Base-by-base conservation (phyloP, 2,329 filamentous ascomycete genomes). In the Fonsecaea nubica region DNA sequence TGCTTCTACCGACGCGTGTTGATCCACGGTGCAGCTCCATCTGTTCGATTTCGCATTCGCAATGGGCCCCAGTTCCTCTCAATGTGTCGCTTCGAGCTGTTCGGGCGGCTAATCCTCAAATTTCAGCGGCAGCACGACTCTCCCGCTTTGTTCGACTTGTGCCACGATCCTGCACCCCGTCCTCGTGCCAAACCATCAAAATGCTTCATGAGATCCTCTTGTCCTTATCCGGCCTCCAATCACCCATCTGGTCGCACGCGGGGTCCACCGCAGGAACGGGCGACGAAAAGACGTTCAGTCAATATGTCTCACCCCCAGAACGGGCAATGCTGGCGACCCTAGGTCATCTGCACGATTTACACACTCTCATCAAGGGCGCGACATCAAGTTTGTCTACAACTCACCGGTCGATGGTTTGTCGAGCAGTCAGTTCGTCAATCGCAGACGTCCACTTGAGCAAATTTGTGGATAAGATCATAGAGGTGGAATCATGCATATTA, bases 201-300 rank as follows among this genome's bases (percentile, higher is more conserved):
- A 99, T 99, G 95, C 91, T 99, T 79, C 95, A 98, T 87, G 95
- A 99, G 85, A 92, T 99, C 82, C 89, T 98, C 80, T 90, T 99
- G 80, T 94, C 93, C 78, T 89, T 98, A 80, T 96, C 93, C 75
- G 94, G 95, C 72, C 92, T 98, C 81, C 90, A 92, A 71, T 97
- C 94, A 71, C 90, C 93, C 72, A 87, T 98, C 76, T 91, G 69
- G 68, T 59, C 62, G 36, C 62, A 71, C 55, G 33, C 97, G 81
- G 10, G 58, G 12, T 10, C 58, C 15, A 71, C 79, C 73, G 75
- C 79, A 74, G 78, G 82, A 73, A 74, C 82, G 81, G 71, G 77
- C 81, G 75, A 79, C 77, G 82, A 74, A 80, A 74, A 77, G 82
- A 73, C 77, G 85, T 75, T 78, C 90, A 79, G 76, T 78, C 58